These are phyloP conservation scores for Fraxinus cuspidata DNA, from an alignment of 257 asterid species.

Conservation along the genomic window DNA sequence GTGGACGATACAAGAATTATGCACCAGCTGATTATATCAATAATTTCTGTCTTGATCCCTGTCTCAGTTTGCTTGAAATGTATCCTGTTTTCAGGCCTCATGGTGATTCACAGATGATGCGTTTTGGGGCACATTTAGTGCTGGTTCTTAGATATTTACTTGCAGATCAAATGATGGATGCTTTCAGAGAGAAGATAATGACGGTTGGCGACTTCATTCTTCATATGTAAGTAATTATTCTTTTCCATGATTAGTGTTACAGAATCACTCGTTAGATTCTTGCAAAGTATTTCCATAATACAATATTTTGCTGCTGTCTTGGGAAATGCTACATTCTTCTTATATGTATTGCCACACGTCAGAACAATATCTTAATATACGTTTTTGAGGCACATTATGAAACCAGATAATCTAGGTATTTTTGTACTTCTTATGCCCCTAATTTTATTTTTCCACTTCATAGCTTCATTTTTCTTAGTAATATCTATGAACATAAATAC, in stretches of 20 bases:
- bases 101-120: slow-evolving; percentile 99
- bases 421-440: not conserved
- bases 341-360: not conserved
- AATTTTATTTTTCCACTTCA: not conserved
- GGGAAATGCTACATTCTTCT: not conserved
- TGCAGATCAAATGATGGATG: slow-evolving; percentile 77
- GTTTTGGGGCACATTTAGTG: slow-evolving; percentile 97
- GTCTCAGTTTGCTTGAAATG: slow-evolving; percentile 28
- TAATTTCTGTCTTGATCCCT: slow-evolving; percentile 8
- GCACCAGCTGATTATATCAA: slow-evolving; percentile 14
- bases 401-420: not conserved
- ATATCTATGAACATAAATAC: not conserved
- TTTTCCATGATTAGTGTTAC: slow-evolving; percentile 12
- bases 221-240: slow-evolving; percentile 68
- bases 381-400: not conserved
- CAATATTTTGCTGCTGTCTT: not conserved
- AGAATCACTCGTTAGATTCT: slow-evolving; percentile 4
- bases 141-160: slow-evolving; percentile 85
- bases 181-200: slow-evolving; percentile 82
- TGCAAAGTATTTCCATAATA: slow-evolving; percentile 12
- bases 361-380: not conserved
- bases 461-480: not conserved
- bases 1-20: slow-evolving; percentile 18
- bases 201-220: slow-evolving; percentile 90
- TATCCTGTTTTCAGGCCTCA: slow-evolving; percentile 71